These are phyloP conservation scores for Pestalotiopsis sp. DNA, from an alignment of 2,329 filamentous ascomycete species.

Conservation along the genomic window DNA sequence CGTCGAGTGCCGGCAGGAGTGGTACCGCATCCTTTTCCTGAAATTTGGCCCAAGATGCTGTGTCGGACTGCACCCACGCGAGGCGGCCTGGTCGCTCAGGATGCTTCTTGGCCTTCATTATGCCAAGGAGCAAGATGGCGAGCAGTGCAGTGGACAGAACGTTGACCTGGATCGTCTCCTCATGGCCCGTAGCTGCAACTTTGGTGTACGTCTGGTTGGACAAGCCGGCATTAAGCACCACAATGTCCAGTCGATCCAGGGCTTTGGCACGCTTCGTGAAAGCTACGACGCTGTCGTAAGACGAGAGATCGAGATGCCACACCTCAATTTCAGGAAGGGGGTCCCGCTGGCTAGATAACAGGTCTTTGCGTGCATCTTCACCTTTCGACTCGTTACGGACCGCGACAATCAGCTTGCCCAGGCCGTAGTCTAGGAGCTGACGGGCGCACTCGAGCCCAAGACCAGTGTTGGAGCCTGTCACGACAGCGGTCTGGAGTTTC, in stretches of 20 bases:
- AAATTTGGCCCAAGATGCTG: conserved; percentile 7
- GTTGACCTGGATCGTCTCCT: conserved; percentile 48
- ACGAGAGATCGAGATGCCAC: conserved; percentile 40
- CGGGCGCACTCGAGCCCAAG: conserved; percentile 31
- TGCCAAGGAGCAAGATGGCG: conserved; percentile 44
- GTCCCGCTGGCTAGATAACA: not conserved
- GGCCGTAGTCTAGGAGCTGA: conserved; percentile 29
- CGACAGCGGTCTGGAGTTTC: conserved; percentile 20
- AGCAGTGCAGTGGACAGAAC: conserved; percentile 50
- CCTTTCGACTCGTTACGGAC: conserved; percentile 32
- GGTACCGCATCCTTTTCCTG: conserved; percentile 10
- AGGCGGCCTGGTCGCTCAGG: conserved; percentile 16
- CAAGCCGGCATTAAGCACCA: conserved; percentile 37
- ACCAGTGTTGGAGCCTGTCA: conserved; percentile 34
- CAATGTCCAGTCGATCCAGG: conserved; percentile 38
- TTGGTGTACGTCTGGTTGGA: conserved; percentile 17
- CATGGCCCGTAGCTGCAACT: conserved; percentile 36
- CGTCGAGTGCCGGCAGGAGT: conserved; percentile 5
- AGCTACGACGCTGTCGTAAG: conserved; percentile 36
- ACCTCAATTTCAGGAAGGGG: conserved; percentile 30
- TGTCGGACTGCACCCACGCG: conserved; percentile 16
- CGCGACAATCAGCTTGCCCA: conserved; percentile 32
- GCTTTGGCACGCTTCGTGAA: conserved; percentile 34
- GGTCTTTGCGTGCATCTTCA: not conserved
- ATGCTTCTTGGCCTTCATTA: not conserved